A percentile compares a stretch with the other conserved stretches of the same genome.
These are phyloP conservation scores for Quercus aquifolioides DNA, from an alignment of 306 rosid species.

Conservation along the genomic window DNA sequence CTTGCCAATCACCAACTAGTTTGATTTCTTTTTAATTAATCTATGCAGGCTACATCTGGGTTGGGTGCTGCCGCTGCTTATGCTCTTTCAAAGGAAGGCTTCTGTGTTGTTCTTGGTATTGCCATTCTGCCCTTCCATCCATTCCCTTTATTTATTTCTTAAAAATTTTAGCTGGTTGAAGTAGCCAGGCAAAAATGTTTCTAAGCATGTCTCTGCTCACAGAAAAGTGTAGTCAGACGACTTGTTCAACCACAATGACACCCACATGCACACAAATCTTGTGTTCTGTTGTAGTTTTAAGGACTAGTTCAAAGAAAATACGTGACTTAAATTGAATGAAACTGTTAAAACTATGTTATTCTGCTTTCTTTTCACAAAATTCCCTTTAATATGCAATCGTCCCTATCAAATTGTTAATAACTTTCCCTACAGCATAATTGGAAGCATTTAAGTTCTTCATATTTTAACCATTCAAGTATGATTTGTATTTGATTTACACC, in stretches of 20 bases:
- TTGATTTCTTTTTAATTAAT: background rate
- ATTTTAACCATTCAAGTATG: background rate
- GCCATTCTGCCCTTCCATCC: background rate
- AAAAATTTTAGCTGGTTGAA: too few relatives aligned
- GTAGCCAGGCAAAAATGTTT: background rate
- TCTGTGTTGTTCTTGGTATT: conserved; percentile 68
- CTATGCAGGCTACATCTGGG: conserved; percentile 85
- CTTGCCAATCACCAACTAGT: background rate
- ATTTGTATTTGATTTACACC: background rate
- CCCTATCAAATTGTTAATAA: too few relatives aligned
- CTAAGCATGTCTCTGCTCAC: background rate
- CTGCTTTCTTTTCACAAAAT: too few relatives aligned
- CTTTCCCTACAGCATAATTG: too few relatives aligned
- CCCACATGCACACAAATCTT: background rate
- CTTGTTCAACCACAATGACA: background rate
- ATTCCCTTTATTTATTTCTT: background rate
- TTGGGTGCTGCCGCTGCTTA: conserved; percentile 73
- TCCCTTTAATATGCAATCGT: too few relatives aligned
- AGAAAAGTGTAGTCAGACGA: background rate
- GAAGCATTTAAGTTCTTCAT: background rate
- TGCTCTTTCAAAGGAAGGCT: conserved; percentile 69
- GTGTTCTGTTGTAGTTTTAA: too few relatives aligned
- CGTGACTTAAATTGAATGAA: too few relatives aligned
- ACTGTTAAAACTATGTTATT: too few relatives aligned
- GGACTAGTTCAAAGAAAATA: too few relatives aligned